Evolutionary conservation across 108 stramenopile species (phyloP).

Genomic region (Thalassiosira profunda): DNA sequence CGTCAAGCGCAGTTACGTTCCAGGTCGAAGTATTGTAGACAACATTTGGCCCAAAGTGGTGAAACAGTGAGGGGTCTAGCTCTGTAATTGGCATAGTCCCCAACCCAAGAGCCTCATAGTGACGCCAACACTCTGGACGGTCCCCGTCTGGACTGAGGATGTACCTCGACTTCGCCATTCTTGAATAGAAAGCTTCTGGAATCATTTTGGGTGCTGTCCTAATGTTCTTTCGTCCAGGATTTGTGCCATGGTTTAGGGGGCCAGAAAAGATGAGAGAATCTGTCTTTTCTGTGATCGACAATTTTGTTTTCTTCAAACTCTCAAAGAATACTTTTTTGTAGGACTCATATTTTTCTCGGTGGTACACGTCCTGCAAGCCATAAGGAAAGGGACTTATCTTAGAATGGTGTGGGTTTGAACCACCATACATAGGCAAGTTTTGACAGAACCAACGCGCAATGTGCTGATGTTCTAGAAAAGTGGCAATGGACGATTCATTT

Average conservation of each 20-base stretch:
- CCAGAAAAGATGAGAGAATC: too few relatives aligned
- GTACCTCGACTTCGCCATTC: conserved; percentile 11
- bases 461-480: neutral
- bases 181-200: too few relatives aligned
- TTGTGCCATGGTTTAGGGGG: too few relatives aligned
- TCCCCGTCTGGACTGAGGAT: conserved; percentile 14
- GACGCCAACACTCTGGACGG: conserved; percentile 23
- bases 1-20: neutral
- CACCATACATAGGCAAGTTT: conserved; percentile 2
- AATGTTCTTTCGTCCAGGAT: too few relatives aligned
- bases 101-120: conserved; percentile 18
- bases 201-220: too few relatives aligned
- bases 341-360: too few relatives aligned
- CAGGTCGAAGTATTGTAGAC: conserved; percentile 1
- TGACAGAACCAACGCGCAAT: conserved; percentile 15
- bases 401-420: conserved; percentile 1
- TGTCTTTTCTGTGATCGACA: too few relatives aligned
- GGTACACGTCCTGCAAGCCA: neutral
- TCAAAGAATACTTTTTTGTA: too few relatives aligned
- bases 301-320: too few relatives aligned
- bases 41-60: conserved; percentile 11
- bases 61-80: conserved; percentile 1
- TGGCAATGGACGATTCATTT: too few relatives aligned
- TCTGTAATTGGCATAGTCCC: conserved; percentile 25
- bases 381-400: conserved; percentile 23